Evolutionary conservation across 345 rosid species (phyloP).

Genomic region (Capsella bursapastoris): DNA sequence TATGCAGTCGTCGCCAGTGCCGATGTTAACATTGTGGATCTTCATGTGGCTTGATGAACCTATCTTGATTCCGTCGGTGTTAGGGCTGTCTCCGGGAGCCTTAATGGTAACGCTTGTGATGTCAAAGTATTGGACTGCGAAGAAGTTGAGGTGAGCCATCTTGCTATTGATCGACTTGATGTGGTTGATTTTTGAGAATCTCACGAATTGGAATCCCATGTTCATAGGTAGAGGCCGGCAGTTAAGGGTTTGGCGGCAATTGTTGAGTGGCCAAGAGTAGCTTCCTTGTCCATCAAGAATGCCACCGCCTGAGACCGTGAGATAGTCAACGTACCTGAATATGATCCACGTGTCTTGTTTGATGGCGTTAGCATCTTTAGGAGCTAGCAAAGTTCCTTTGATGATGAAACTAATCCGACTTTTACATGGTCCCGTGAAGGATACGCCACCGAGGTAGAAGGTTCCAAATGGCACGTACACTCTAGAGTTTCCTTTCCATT

Average conservation of each 20-base stretch:
- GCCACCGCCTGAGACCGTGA: conserved; percentile 42
- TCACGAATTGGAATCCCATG: conserved; percentile 41
- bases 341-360: conserved; percentile 41
- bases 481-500: conserved; percentile 32
- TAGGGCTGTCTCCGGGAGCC: conserved; percentile 44
- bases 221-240: conserved; percentile 36
- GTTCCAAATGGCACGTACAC: conserved; percentile 39
- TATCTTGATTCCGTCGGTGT: conserved; percentile 47
- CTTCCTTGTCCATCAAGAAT: conserved; percentile 44
- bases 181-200: conserved; percentile 19
- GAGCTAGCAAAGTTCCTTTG: conserved; percentile 43
- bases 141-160: conserved; percentile 44
- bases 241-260: conserved; percentile 24
- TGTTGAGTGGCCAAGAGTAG: conserved; percentile 34
- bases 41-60: conserved; percentile 15
- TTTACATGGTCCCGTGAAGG: conserved; percentile 41
- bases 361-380: conserved; percentile 36
- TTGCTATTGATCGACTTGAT: conserved; percentile 44
- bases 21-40: conserved; percentile 19
- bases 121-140: conserved; percentile 5
- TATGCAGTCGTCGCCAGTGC: conserved; percentile 42
- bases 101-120: conserved; percentile 9
- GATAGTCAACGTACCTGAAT: conserved; percentile 34
- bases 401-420: conserved; percentile 39
- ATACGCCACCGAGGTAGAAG: conserved; percentile 32